Evolutionary conservation across 192 early-diverging fungal genomes (phyloP).

Genomic region (Coemansia sp.): DNA sequence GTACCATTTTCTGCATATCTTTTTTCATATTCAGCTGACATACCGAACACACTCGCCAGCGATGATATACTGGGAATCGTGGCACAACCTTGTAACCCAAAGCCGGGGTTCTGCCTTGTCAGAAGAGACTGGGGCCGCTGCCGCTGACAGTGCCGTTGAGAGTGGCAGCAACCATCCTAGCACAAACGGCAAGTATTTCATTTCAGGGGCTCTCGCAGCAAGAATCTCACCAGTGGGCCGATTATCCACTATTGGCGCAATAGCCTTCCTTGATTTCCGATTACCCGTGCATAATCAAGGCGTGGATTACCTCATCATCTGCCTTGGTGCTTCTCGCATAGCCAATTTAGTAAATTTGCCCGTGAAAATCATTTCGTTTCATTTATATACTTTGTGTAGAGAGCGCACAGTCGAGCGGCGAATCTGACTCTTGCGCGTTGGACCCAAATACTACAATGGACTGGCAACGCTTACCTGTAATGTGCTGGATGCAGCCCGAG

Average conservation of each 20-base stretch:
- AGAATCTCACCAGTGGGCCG: no score
- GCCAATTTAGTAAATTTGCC: no score
- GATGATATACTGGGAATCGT: neutral
- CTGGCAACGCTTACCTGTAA: constrained; percentile 12
- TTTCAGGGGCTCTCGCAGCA: neutral
- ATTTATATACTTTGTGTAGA: neutral
- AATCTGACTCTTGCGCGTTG: neutral
- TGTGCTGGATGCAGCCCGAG: constrained; percentile 49
- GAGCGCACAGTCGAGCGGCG: neutral
- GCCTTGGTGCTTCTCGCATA: no score
- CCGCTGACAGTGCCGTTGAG: neutral
- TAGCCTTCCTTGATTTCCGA: neutral
- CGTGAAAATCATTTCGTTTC: neutral
- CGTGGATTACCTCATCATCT: neutral
- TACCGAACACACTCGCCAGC: neutral
- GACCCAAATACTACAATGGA: neutral
- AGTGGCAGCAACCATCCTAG: neutral
- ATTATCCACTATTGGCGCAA: neutral
- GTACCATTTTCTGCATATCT: neutral
- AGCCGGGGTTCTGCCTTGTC: neutral
- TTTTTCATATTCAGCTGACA: neutral
- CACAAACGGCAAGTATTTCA: neutral
- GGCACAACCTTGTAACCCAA: neutral
- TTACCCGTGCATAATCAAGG: neutral
- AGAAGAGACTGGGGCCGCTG: neutral